Percentiles rank a stretch among this genome's conserved stretches.
phyloP scores from a whole-genome alignment of 1,284 basidiomycete genomes.

The Rhodotorula sp. region DNA sequence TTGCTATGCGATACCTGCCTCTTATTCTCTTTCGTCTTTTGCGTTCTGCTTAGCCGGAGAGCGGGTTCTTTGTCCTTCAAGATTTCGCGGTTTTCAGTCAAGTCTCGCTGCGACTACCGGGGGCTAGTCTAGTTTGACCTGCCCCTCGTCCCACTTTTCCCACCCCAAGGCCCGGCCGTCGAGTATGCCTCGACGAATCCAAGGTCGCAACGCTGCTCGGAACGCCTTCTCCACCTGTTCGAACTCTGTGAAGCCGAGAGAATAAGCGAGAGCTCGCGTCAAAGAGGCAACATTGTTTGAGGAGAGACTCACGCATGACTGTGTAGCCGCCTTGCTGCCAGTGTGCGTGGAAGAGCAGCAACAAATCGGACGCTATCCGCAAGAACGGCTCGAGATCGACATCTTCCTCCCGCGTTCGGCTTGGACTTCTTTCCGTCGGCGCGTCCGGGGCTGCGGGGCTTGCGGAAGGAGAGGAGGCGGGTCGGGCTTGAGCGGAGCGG shows the following conservation, averaged over 20 bases:
- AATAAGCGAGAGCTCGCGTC: not conserved
- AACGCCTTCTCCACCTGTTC: conserved; percentile 28
- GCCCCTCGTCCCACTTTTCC: conserved; percentile 21
- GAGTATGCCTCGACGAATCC: conserved; percentile 34
- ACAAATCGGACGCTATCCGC: conserved; percentile 20
- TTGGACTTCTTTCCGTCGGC: not conserved
- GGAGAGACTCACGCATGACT: conserved; percentile 33
- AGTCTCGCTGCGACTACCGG: no score
- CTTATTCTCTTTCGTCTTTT: not conserved
- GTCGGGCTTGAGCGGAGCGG: conserved; percentile 10
- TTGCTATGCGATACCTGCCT: not conserved
- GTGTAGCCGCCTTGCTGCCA: conserved; percentile 24
- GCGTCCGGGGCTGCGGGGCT: not conserved
- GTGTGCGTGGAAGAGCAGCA: conserved; percentile 36
- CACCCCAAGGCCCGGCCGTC: conserved; percentile 37
- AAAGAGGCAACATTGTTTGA: not conserved
- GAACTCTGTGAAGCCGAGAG: conserved; percentile 21
- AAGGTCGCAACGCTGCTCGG: conserved; percentile 28
- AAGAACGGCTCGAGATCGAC: conserved; percentile 23
- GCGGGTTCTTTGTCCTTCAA: not conserved
- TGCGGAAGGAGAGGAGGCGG: not conserved
- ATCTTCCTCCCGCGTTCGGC: not conserved
- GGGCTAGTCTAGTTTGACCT: conserved; percentile 26
- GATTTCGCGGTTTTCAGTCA: not conserved
- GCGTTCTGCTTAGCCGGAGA: not conserved